Evolutionary conservation across 495 filamentous ascomycete species (phyloP).

Genomic region (Daldinia decipiens): DNA sequence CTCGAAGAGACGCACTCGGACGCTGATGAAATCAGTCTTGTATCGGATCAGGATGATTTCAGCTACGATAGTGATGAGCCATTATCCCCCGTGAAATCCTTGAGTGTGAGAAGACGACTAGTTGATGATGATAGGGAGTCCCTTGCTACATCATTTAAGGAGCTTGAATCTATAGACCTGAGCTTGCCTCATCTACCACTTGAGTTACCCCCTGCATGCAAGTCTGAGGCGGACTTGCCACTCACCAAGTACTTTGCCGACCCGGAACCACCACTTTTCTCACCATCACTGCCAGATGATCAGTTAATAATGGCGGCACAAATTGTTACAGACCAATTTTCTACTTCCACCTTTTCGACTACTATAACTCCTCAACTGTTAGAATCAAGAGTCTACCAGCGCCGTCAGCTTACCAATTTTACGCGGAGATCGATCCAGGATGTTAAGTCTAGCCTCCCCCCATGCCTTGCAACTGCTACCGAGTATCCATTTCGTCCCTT

Average conservation of each 20-base stretch:
- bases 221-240: conserved; percentile 55
- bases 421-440: conserved; percentile 55
- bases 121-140: conserved; percentile 59
- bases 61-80: conserved; percentile 58
- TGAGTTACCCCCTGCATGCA: conserved; percentile 54
- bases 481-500: conserved; percentile 58
- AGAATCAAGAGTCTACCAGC: conserved; percentile 43
- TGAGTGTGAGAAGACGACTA: conserved; percentile 48
- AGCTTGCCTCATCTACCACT: conserved; percentile 50
- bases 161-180: conserved; percentile 53
- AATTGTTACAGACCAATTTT: conserved; percentile 69
- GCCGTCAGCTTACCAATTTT: conserved; percentile 51
- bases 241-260: conserved; percentile 61
- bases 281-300: conserved; percentile 55
- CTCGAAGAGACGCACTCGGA: conserved; percentile 55
- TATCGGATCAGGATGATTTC: conserved; percentile 61
- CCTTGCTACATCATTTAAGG: conserved; percentile 60
- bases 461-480: conserved; percentile 48
- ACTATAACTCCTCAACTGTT: conserved; percentile 24
- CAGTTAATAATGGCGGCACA: conserved; percentile 69
- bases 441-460: conserved; percentile 52
- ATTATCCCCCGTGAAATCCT: conserved; percentile 56
- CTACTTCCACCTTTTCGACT: conserved; percentile 53
- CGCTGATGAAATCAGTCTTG: conserved; percentile 56
- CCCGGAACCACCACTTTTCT: conserved; percentile 56